These are phyloP conservation scores for Yamadazyma scolyti DNA, from an alignment of 805 yeast genomes.

Conservation along the genomic window DNA sequence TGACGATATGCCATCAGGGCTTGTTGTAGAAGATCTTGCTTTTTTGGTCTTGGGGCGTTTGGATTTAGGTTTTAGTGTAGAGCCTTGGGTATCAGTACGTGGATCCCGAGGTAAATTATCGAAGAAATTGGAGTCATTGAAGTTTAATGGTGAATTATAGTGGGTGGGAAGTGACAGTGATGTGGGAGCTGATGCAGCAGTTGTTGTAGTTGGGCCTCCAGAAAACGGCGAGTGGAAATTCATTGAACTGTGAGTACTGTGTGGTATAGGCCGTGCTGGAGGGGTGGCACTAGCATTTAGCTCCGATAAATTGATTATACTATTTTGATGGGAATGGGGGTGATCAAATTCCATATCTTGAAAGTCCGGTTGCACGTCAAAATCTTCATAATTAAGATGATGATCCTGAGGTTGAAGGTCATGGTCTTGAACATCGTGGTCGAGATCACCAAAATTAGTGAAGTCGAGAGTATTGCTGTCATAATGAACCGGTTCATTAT, in stretches of 20 bases:
- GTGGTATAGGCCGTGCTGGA: slow-evolving; percentile 1
- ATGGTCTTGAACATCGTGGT: too few relatives aligned
- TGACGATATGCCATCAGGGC: slow-evolving; percentile 2
- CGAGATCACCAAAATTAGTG: neutral
- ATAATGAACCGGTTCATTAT: too few relatives aligned
- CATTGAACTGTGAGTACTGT: slow-evolving; percentile 2
- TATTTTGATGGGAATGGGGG: slow-evolving; percentile 10
- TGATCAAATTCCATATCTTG: slow-evolving; percentile 3
- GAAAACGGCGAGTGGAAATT: slow-evolving; percentile 4
- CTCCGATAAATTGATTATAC: slow-evolving; percentile 10
- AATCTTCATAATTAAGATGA: slow-evolving; percentile 6
- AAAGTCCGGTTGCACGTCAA: slow-evolving; percentile 2
- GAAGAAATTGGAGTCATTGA: slow-evolving; percentile 10
- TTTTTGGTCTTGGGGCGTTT: slow-evolving; percentile 9
- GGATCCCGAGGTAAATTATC: slow-evolving; percentile 8
- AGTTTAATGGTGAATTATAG: slow-evolving; percentile 9
- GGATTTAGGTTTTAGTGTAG: slow-evolving; percentile 7
- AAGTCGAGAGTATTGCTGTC: slow-evolving; percentile 1
- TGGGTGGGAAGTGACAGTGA: slow-evolving; percentile 8
- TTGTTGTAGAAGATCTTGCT: slow-evolving; percentile 4
- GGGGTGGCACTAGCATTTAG: slow-evolving; percentile 1
- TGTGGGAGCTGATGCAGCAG: slow-evolving; percentile 4
- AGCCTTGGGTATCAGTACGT: slow-evolving; percentile 3
- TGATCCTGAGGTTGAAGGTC: slow-evolving; percentile 1
- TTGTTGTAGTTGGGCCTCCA: slow-evolving; percentile 3